Conservation (phyloP, 768 basidiomycete species). For the Tylopilus vinaceipallidus region DNA sequence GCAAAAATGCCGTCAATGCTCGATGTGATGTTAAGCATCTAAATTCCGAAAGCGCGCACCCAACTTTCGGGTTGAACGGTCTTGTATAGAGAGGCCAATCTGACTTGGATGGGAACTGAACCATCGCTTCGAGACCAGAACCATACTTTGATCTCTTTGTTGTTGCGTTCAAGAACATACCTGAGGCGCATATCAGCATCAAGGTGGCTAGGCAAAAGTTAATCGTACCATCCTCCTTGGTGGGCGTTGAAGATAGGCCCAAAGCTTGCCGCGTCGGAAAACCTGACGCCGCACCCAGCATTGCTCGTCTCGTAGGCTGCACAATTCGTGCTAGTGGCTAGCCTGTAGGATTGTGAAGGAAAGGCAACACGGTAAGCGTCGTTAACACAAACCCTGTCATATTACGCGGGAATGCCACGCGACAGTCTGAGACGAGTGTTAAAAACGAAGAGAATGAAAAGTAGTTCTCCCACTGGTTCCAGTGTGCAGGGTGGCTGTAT, state of each 20-base stretch:
- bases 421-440: constrained; percentile 16
- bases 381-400: constrained; percentile 20
- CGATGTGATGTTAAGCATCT: neutral
- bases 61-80: constrained; percentile 28
- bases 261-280: constrained; percentile 15
- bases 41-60: constrained; percentile 23
- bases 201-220: neutral
- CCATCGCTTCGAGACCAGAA: constrained; percentile 40
- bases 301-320: constrained; percentile 24
- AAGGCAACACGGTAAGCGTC: neutral
- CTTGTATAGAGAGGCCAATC: constrained; percentile 9
- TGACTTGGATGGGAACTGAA: constrained; percentile 26
- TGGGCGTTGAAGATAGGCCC: constrained; percentile 29
- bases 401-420: constrained; percentile 14
- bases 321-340: constrained; percentile 13
- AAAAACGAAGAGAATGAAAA: neutral
- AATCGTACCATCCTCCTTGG: constrained; percentile 39
- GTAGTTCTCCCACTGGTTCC: constrained; percentile 17
- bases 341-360: constrained; percentile 10
- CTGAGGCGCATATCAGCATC: constrained; percentile 20
- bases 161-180: constrained; percentile 42
- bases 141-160: constrained; percentile 38
- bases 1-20: neutral
- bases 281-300: constrained; percentile 21
- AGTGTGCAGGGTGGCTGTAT: constrained; percentile 33